These are phyloP conservation scores for Camellia japonica DNA, from an alignment of 148 eudicot species.

Conservation along the genomic window DNA sequence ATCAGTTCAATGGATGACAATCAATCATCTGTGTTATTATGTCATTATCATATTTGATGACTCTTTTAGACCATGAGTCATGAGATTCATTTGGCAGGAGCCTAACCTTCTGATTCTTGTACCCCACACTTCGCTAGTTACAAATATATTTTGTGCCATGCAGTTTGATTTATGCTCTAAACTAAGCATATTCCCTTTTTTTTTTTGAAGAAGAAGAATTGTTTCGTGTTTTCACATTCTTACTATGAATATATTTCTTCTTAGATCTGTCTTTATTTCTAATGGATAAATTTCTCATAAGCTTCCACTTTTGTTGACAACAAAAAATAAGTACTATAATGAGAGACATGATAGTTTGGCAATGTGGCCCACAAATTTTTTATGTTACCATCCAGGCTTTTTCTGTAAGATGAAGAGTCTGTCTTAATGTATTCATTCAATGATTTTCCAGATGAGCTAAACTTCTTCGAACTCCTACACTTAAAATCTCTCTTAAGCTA, in stretches of 20 bases:
- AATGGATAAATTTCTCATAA: background rate
- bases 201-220: background rate
- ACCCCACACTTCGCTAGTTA: background rate
- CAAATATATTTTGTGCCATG: background rate
- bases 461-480: background rate
- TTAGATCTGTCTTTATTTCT: background rate
- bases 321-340: background rate
- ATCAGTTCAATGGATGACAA: background rate
- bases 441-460: background rate
- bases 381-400: background rate
- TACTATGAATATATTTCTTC: background rate
- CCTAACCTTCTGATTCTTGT: background rate
- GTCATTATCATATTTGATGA: background rate
- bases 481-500: background rate
- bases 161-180: background rate
- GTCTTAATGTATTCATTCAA: background rate
- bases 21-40: background rate
- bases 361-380: background rate
- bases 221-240: background rate
- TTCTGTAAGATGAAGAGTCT: conserved; percentile 5
- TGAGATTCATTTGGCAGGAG: background rate
- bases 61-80: background rate
- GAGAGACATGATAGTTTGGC: background rate
- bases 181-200: background rate
- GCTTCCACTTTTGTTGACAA: background rate